Evolutionary conservation across 768 basidiomycete species (phyloP), one percentile per base, ranked within the genome.

Genomic region (Cantharellus cinnabarinus): DNA sequence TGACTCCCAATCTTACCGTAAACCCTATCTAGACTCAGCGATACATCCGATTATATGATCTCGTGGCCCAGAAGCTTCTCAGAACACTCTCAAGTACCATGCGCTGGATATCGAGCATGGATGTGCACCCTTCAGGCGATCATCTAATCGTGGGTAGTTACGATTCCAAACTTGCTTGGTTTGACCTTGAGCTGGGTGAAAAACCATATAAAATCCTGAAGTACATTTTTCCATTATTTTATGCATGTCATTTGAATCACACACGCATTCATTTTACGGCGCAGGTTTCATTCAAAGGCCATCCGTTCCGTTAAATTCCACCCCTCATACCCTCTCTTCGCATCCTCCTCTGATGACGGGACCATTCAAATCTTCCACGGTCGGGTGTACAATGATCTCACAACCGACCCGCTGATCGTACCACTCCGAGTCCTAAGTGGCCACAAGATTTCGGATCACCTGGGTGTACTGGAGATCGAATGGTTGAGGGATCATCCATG

Each of bases 141-240:
- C 91, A 99, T 74, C 74, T 99, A 62, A 89, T 99, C 62, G 88
- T 99, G 56, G 95, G 95, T 61, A 89, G 89, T 53, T 98, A 98
- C 70, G 95, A 99, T 73, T 83, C 87, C 64, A 95, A 97, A 70
- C 73, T 99, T 14, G 93, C 90, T 69, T 99, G 95, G 95, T 98
- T 98, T 70, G 95, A 99, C 73, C 75, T 99, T 63, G 95, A 98
- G 67, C 80, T 99, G 59, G 89, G 85, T 64, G 85, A 88, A 63
- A 95, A 94, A 69, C 95, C 95, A 1, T 99, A 94, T 77, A 97
- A 95, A 72, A 81, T 95, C 58, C 73, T 99, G 65, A 80, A 89
- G 90, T 89, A 69, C 64, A 76, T 70, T 42, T 57, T 38, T 59
- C 35, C 40, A n/a, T 14, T 56, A 20, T 42, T 10, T 53, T 37